A percentile compares a stretch with the other conserved stretches of the same genome.
phyloP scores from a whole-genome alignment of 352 stramenopile species.

The Phytophthora crassamura region DNA sequence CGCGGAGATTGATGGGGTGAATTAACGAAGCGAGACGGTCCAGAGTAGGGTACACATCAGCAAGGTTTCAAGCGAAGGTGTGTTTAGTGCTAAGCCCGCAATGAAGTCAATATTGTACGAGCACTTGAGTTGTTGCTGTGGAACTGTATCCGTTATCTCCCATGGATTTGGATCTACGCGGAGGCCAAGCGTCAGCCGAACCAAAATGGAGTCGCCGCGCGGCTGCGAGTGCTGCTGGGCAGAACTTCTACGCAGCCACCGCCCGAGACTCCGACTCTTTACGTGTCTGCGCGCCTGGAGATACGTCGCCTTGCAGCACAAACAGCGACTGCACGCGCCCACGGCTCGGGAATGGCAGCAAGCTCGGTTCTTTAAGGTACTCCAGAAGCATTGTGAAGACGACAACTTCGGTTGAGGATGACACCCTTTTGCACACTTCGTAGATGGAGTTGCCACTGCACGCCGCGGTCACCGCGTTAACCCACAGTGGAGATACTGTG shows the following conservation, averaged over 20 bases:
- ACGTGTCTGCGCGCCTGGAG: constrained; percentile 55
- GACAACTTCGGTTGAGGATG: neutral
- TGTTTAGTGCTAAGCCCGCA: neutral
- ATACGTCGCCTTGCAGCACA: constrained; percentile 44
- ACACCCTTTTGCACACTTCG: neutral
- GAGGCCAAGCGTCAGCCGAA: constrained; percentile 10
- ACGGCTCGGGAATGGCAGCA: constrained; percentile 41
- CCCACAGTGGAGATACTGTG: constrained; percentile 11
- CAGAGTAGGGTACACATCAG: neutral
- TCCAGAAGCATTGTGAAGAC: neutral
- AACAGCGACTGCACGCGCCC: constrained; percentile 41
- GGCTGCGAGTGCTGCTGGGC: constrained; percentile 41
- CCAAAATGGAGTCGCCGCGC: constrained; percentile 11
- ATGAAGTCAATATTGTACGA: constrained; percentile 13
- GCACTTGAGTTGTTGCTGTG: too few species aligned
- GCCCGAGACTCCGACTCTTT: constrained; percentile 39
- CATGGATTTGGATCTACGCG: neutral
- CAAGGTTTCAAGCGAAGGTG: neutral
- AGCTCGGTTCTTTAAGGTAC: constrained; percentile 66
- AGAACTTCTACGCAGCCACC: constrained; percentile 36
- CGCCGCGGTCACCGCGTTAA: constrained; percentile 31
- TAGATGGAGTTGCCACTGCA: constrained; percentile 63
- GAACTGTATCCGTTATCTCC: too few species aligned
- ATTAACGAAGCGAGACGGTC: constrained; percentile 12
- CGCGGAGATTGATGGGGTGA: constrained; percentile 40